phyloP scores from a whole-genome alignment of 306 rosid genomes.

The Lathyrus aphaca region DNA sequence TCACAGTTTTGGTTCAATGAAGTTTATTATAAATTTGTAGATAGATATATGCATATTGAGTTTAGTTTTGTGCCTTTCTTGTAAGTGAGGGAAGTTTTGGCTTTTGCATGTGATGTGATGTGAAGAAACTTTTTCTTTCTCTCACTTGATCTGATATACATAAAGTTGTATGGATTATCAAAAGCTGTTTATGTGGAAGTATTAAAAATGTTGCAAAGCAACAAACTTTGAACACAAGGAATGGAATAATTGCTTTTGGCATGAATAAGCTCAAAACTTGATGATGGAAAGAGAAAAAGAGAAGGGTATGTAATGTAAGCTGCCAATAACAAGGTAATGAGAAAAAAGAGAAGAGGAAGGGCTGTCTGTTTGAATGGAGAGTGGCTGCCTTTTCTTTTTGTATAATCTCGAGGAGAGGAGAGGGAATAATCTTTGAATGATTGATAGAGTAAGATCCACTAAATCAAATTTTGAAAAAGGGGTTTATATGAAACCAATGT shows the following conservation, averaged over 20 bases:
- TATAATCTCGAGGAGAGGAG: constrained; percentile 49
- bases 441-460: constrained; percentile 47
- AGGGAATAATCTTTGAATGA: constrained; percentile 55
- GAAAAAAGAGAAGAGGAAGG: constrained; percentile 48
- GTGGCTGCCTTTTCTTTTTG: constrained; percentile 37
- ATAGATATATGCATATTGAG: constrained; percentile 40
- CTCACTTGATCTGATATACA: constrained; percentile 28
- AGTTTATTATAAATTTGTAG: constrained; percentile 32
- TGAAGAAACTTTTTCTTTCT: constrained; percentile 45
- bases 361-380: constrained; percentile 62
- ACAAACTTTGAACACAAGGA: constrained; percentile 53
- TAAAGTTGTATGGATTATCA: constrained; percentile 60
- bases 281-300: constrained; percentile 33
- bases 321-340: constrained; percentile 48
- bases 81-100: constrained; percentile 90
- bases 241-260: constrained; percentile 68
- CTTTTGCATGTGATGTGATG: constrained; percentile 60
- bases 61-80: constrained; percentile 86
- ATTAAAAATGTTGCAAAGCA: constrained; percentile 35
- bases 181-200: constrained; percentile 57
- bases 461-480: constrained; percentile 39
- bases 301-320: constrained; percentile 25
- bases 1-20: constrained; percentile 18
- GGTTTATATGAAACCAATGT: constrained; percentile 21
- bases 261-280: constrained; percentile 58